Base-by-base conservation (phyloP, 2,329 filamentous ascomycete genomes). In the Annulohypoxylon truncatum region DNA sequence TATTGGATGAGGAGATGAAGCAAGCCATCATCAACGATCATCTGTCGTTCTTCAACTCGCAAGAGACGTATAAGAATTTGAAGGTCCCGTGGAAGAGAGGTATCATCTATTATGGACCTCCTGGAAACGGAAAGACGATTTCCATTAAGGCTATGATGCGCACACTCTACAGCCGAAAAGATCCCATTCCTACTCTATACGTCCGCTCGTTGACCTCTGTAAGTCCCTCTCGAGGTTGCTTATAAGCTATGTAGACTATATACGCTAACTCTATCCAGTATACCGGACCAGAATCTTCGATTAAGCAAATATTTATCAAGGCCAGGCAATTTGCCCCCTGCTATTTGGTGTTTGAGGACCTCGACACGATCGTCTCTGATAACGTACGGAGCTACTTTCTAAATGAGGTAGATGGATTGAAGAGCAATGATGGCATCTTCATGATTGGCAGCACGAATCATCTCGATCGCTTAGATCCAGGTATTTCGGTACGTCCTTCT, bases 21-120 rank as follows among this genome's bases (percentile, higher is more conserved):
- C 82, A 85, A 67, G 78, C 83, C 6, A 82, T 92, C 56, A 86
- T 90, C 50, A 81, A 84, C 3, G 90, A 92, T 74, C 87, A 91
- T 42, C 77, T 85, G 42, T 84, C 85, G 47, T 92, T 92, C 78
- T 92, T 90, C 74, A 81, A 86, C 53, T 83, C 82, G 0, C 80
- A 83, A 29, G 82, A 85, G 4, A 87, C 86, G 1, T 92, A 92
- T 72, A 74, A 80, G 3, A 79, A 84, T 50, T 81, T 92, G 44
- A 83, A 83, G 65, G 88, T 92, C 3, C 89, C 90, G 0, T 92
- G 90, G 90, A 92, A 92, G 82, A 80, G 89, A 13, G 89, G 89
- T 0, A 79, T 91, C 46, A 91, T 92, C 62, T 91, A 90, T 73
- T 84, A 91, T 66, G 89, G 89, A 0, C 86, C 88, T 0, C 88